Percentiles rank a stretch among this genome's conserved stretches.
Conservation (phyloP, 2,329 filamentous ascomycete species). For the Teratosphaeriaceae sp. region DNA sequence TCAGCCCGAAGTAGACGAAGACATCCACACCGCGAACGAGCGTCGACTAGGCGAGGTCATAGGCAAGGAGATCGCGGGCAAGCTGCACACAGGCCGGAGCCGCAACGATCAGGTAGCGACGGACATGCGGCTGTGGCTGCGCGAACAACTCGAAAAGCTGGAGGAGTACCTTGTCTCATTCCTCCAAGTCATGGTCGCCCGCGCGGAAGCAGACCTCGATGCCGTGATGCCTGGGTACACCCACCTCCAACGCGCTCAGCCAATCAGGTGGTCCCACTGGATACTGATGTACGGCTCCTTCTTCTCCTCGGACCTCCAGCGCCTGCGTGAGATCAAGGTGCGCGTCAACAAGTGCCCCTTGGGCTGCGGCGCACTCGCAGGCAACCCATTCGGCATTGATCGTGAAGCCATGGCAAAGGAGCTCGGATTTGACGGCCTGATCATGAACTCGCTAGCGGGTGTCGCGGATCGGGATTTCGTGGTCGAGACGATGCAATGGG, state of each 20-base stretch:
- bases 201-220: slow-evolving; percentile 69
- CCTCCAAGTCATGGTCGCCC: slow-evolving; percentile 59
- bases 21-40: slow-evolving; percentile 52
- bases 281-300: slow-evolving; percentile 66
- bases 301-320: slow-evolving; percentile 69
- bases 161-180: slow-evolving; percentile 63
- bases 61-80: slow-evolving; percentile 76
- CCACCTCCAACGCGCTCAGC: slow-evolving; percentile 75
- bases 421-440: slow-evolving; percentile 68
- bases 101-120: slow-evolving; percentile 87
- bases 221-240: slow-evolving; percentile 84
- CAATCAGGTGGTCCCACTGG: slow-evolving; percentile 77
- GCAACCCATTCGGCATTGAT: slow-evolving; percentile 77
- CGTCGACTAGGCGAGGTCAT: slow-evolving; percentile 66
- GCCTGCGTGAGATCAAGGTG: slow-evolving; percentile 63
- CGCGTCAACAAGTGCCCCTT: slow-evolving; percentile 68
- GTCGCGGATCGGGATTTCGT: slow-evolving; percentile 78
- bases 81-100: slow-evolving; percentile 81
- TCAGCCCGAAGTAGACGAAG: slow-evolving; percentile 44
- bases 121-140: slow-evolving; percentile 85
- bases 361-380: slow-evolving; percentile 69
- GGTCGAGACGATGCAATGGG: slow-evolving; percentile 75
- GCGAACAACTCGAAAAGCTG: slow-evolving; percentile 64
- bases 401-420: slow-evolving; percentile 72
- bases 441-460: slow-evolving; percentile 71